Evolutionary conservation across 1,139 yeast species (phyloP), one percentile per base, ranked within the genome.

Genomic region (Geotrichum fermentans): DNA sequence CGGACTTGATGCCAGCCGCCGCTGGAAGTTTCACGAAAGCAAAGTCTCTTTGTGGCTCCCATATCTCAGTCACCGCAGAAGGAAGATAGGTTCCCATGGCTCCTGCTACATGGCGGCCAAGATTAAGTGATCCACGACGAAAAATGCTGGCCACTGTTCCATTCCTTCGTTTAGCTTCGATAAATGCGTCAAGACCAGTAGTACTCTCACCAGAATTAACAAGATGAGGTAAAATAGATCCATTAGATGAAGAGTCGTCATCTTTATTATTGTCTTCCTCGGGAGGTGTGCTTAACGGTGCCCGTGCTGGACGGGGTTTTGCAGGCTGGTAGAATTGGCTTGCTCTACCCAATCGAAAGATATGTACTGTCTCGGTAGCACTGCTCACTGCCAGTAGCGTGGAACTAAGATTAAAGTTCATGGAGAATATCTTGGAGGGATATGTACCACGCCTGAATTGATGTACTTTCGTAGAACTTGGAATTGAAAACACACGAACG

Each of bases 391-490:
- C 79, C 36, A 92, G 75, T 61, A 84, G 80, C 47, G 73, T 73
- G 56, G 89, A 83, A 57, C 86, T 86, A 30, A 77, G 74, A 59
- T 94, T 84, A 68, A 92, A 92, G 32, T 82, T 78, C 55, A 92
- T 73, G 1, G 95, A 83, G 61, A 82, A 84, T n/a, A 92, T 88
- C 60, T 77, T 82, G 5, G 97, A 84, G 2, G 96, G 95, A 63
- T 90, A 90, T 1, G 97, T 86, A 1, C 98, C 98, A 62, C 97
- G 75, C 58, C 98, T 75, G 66, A 92, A 92, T 65, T 92, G 97
- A 62, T 80, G 88, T 45, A 90, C 69, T 61, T 90, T 87, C 18
- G 79, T 75, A 0, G 97, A 97, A 0, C 86, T 78, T 24, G 83
- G 84, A 0, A 88, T 88, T n/a, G 83, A 75, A 61, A 92, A 92